phyloP scores from a whole-genome alignment of 441 rosid species.

The Viola pubescens region DNA sequence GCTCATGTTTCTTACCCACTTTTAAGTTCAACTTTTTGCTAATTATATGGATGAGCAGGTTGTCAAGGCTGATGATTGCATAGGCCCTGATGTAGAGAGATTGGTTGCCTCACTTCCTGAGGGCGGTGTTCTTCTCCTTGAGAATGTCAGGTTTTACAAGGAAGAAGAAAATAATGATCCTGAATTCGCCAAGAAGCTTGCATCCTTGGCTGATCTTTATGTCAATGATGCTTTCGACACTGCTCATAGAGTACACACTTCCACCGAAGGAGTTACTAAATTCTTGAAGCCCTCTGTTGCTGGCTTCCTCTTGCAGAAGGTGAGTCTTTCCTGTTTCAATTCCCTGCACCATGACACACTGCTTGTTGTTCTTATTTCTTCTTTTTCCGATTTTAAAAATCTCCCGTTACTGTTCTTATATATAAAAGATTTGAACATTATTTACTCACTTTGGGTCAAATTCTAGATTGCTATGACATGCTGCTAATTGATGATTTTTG shows the following conservation, averaged over 20 bases:
- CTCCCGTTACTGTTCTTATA: background rate
- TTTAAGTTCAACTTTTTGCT: background rate
- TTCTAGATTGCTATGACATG: too few species aligned
- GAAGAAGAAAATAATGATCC: conserved; percentile 98
- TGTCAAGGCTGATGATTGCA: conserved; percentile 81
- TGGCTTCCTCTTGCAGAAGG: conserved; percentile 94
- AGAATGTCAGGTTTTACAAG: conserved; percentile 87
- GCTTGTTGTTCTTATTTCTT: background rate
- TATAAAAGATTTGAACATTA: too few species aligned
- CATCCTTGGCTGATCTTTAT: conserved; percentile 73
- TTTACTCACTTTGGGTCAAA: too few species aligned
- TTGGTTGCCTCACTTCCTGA: conserved; percentile 70
- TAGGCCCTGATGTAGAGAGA: conserved; percentile 81
- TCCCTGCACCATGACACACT: background rate
- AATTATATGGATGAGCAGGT: conserved; percentile 40
- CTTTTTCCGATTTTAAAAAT: too few species aligned
- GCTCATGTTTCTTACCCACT: too few species aligned
- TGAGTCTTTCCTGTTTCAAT: conserved; percentile 14
- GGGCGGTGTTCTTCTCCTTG: conserved; percentile 86
- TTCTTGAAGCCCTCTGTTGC: conserved; percentile 93
- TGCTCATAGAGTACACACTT: conserved; percentile 92
- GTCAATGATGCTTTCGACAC: conserved; percentile 97
- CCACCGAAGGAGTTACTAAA: conserved; percentile 87
- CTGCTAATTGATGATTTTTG: too few species aligned
- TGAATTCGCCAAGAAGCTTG: conserved; percentile 88